Conservation (phyloP, 352 stramenopile genomes). For the Phytophthora constricta region DNA sequence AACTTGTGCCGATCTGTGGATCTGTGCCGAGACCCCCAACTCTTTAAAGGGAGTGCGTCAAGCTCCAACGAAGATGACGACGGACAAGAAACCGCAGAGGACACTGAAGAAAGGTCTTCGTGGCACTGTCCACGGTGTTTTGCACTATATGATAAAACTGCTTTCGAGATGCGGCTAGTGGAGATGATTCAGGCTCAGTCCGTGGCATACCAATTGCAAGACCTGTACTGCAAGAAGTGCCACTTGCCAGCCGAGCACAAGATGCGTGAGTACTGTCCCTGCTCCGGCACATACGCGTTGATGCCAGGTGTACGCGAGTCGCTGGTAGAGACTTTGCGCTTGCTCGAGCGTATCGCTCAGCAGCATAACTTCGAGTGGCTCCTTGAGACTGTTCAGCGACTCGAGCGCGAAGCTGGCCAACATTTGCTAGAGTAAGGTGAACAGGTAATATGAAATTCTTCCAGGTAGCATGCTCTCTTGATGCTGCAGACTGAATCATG, state of each 20-base stretch:
- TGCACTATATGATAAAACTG: conserved; percentile 88
- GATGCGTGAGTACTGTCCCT: conserved; percentile 82
- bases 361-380: conserved; percentile 79
- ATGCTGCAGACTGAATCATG: no score
- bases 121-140: conserved; percentile 95
- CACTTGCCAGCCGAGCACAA: conserved; percentile 74
- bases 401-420: conserved; percentile 42
- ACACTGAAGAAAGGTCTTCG: conserved; percentile 13
- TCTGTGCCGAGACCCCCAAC: conserved; percentile 93
- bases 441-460: no score
- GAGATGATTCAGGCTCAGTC: conserved; percentile 88
- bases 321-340: conserved; percentile 63
- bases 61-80: conserved; percentile 31
- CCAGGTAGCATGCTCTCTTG: no score
- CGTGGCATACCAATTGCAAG: conserved; percentile 94
- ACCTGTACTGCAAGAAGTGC: conserved; percentile 87
- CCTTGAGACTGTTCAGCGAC: conserved; percentile 68
- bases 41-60: conserved; percentile 81
- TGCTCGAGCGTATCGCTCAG: conserved; percentile 68
- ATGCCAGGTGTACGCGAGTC: conserved; percentile 40
- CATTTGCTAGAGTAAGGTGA: conserved; percentile 31
- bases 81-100: conserved; percentile 32
- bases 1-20: conserved; percentile 97
- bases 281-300: conserved; percentile 72
- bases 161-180: conserved; percentile 93